Evolutionary conservation across 1,139 yeast genomes (phyloP), one percentile per base, ranked within the genome.

Genomic region (Candida freyschussii): DNA sequence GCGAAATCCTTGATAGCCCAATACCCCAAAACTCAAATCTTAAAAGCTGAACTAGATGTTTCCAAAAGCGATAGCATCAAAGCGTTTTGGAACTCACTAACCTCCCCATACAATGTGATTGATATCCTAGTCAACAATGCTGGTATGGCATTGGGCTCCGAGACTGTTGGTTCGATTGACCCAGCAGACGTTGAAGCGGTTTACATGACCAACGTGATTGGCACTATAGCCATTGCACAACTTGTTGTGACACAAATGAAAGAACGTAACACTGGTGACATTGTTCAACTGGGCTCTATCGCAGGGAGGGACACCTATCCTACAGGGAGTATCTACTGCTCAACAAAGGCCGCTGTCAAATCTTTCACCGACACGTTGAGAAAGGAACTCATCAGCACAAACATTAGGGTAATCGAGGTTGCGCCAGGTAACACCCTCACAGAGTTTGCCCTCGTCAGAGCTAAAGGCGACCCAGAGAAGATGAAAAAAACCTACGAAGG

Each of bases 261-360:
- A 55, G 57, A 59, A 48, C 58, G 61, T 39, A 61, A 62, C 42
- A 54, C 65, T 24, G 95, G 96, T 37, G 95, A 84, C 50, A 77
- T 86, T 39, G 83, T 86, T 46, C 83, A 82, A 53, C 53, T 86
- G 42, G 95, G 95, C 10, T 82, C 94, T 2, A 80, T 85, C 56
- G 95, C 95, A 12, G 95, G 95, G 21, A 70, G 84, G 52, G 94
- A 84, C 38, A 77, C 91, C 1, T 79, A 80, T 57, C 80, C 83
- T 12, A 80, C 74, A 36, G 86, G 85, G 29, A 72, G 76, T n/a
- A 74, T 79, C 43, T 80, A 80, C 60, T 79, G 87, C 56, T 74
- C 85, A 12, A 73, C 85, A 39, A 80, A 80, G 60, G 79, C 84
- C 10, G 78, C 82, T 21, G 69, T 80, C 26, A 66, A 70, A 37